Conservation (phyloP, 148 eudicot species). For the Heliamphora exappendiculata region DNA sequence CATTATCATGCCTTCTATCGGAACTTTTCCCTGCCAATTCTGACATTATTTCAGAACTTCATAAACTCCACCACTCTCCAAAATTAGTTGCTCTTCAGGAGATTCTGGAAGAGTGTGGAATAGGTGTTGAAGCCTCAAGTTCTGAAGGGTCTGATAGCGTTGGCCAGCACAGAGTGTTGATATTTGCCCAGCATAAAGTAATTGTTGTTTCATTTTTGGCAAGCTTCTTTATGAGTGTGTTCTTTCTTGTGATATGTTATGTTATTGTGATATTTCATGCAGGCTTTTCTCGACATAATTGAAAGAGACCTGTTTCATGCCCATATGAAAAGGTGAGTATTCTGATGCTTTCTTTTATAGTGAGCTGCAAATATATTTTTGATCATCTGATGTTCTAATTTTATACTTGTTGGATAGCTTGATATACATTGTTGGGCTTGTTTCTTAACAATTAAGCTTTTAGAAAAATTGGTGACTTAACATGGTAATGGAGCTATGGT, state of each 20-base stretch:
- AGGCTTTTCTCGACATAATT: conserved; percentile 85
- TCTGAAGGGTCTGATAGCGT: conserved; percentile 64
- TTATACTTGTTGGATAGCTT: background rate
- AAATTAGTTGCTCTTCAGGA: conserved; percentile 95
- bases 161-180: conserved; percentile 96
- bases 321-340: conserved; percentile 72
- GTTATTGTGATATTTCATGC: conserved; percentile 21
- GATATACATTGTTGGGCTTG: too few species aligned
- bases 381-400: background rate
- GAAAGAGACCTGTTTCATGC: conserved; percentile 79
- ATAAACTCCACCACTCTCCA: conserved; percentile 87
- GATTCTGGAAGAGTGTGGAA: conserved; percentile 97
- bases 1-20: conserved; percentile 45
- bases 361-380: background rate
- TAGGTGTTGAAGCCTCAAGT: conserved; percentile 70
- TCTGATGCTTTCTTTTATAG: background rate
- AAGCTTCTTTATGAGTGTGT: background rate
- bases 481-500: too few species aligned
- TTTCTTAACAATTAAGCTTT: too few species aligned
- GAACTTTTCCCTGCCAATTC: conserved; percentile 48
- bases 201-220: background rate
- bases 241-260: background rate
- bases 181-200: conserved; percentile 94
- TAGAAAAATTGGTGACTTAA: too few species aligned
- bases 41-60: conserved; percentile 69